Evolutionary conservation across 1,284 basidiomycete genomes (phyloP).

Genomic region (Caloboletus firmus): DNA sequence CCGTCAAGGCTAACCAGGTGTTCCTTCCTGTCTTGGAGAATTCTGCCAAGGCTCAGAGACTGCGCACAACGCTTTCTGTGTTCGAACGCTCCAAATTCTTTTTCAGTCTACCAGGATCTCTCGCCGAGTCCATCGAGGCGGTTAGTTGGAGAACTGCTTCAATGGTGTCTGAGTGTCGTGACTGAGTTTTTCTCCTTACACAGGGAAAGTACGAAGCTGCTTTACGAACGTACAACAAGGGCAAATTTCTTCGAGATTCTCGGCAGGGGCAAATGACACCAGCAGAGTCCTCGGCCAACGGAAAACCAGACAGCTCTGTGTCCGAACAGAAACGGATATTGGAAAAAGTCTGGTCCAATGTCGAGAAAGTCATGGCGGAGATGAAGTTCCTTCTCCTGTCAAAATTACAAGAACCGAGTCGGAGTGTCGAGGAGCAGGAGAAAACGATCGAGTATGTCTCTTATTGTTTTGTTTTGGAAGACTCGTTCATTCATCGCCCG

Average conservation of each 20-base stretch:
- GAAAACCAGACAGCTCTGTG: conserved; percentile 50
- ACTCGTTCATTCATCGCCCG: conserved; percentile 3
- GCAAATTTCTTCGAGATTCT: conserved; percentile 86
- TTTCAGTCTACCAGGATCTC: conserved; percentile 92
- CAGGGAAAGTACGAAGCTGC: conserved; percentile 93
- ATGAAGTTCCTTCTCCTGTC: conserved; percentile 80
- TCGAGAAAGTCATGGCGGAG: conserved; percentile 93
- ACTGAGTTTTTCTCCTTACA: not conserved
- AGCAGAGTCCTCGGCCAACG: conserved; percentile 55
- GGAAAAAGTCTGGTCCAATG: conserved; percentile 94
- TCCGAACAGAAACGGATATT: conserved; percentile 90
- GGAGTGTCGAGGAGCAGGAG: conserved; percentile 92
- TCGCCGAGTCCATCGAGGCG: conserved; percentile 89
- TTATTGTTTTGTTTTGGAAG: not conserved
- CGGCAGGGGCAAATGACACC: conserved; percentile 82
- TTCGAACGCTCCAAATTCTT: conserved; percentile 98
- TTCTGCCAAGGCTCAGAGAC: conserved; percentile 89
- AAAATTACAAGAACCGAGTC: conserved; percentile 75
- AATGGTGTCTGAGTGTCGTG: not conserved
- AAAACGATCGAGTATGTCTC: conserved; percentile 88
- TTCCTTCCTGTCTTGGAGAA: conserved; percentile 97
- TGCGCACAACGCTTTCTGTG: conserved; percentile 90
- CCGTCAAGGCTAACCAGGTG: conserved; percentile 91
- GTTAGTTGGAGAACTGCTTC: conserved; percentile 45
- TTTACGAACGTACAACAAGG: conserved; percentile 96